These are phyloP conservation scores for Capniomyces stellatus DNA, from an alignment of 371 early-diverging fungal species.

Conservation along the genomic window DNA sequence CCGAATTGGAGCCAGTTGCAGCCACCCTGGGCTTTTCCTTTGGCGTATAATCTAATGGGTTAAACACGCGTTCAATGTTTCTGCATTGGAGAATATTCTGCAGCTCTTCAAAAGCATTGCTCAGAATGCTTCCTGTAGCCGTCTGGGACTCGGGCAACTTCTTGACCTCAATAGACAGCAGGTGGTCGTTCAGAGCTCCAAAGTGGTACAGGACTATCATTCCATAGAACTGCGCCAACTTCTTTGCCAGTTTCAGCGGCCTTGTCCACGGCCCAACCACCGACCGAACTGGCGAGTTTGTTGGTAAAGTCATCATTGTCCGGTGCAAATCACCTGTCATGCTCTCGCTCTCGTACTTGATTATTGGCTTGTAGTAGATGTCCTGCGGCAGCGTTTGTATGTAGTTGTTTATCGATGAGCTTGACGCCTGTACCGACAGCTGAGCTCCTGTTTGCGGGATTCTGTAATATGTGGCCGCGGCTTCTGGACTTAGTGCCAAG, in stretches of 20 bases:
- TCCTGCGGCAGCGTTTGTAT: conserved; percentile 24
- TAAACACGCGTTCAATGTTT: neutral
- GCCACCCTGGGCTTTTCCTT: neutral
- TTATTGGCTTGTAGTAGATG: conserved; percentile 14
- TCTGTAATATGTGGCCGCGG: neutral
- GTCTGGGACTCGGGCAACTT: neutral
- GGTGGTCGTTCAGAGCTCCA: conserved; percentile 52
- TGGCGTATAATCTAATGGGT: neutral
- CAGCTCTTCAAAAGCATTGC: neutral
- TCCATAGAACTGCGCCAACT: conserved; percentile 47
- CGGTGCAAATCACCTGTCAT: conserved; percentile 23
- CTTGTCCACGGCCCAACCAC: conserved; percentile 33
- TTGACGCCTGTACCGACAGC: conserved; percentile 19
- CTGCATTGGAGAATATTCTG: neutral
- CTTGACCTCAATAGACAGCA: conserved; percentile 31
- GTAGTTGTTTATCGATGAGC: conserved; percentile 10
- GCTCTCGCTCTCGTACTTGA: conserved; percentile 26
- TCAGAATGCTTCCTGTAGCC: neutral
- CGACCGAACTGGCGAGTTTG: conserved; percentile 38
- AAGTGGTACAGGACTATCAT: conserved; percentile 39
- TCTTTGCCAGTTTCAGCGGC: conserved; percentile 46
- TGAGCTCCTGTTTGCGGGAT: conserved; percentile 12
- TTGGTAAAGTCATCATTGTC: conserved; percentile 32
- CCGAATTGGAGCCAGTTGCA: neutral
- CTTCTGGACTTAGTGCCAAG: neutral